Conservation (phyloP, 208 protist species). For the Acanthamoeba culbertsoni region DNA sequence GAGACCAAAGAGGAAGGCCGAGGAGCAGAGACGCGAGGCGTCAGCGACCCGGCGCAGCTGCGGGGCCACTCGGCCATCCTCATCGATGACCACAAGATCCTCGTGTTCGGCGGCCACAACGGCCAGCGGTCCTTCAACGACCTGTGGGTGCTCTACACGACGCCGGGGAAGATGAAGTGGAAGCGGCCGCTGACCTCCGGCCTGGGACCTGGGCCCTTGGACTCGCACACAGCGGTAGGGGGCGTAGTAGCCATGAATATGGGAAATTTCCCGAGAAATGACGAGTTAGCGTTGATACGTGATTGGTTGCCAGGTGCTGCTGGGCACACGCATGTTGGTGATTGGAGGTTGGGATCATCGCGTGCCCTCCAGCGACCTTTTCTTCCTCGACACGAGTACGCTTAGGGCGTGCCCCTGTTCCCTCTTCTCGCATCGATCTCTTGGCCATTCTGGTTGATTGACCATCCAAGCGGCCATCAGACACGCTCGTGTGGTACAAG, state of each 20-base stretch:
- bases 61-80: neutral
- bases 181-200: constrained; percentile 30
- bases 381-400: constrained; percentile 56
- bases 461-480: neutral
- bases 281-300: neutral
- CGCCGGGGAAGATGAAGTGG: constrained; percentile 59
- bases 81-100: neutral
- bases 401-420: neutral
- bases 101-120: constrained; percentile 37
- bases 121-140: neutral
- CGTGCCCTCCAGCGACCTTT: neutral
- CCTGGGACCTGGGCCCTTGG: neutral
- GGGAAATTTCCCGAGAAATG: neutral
- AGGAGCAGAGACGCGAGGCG: too few relatives aligned
- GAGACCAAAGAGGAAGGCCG: neutral
- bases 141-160: constrained; percentile 30
- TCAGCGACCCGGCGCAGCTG: neutral
- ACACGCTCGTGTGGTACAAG: constrained; percentile 34
- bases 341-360: constrained; percentile 40
- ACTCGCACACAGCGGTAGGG: constrained; percentile 18
- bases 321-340: constrained; percentile 37
- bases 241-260: neutral
- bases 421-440: too few relatives aligned
- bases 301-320: neutral
- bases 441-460: neutral